phyloP scores from a whole-genome alignment of 768 basidiomycete species.

The Cystoderma amianthinum region DNA sequence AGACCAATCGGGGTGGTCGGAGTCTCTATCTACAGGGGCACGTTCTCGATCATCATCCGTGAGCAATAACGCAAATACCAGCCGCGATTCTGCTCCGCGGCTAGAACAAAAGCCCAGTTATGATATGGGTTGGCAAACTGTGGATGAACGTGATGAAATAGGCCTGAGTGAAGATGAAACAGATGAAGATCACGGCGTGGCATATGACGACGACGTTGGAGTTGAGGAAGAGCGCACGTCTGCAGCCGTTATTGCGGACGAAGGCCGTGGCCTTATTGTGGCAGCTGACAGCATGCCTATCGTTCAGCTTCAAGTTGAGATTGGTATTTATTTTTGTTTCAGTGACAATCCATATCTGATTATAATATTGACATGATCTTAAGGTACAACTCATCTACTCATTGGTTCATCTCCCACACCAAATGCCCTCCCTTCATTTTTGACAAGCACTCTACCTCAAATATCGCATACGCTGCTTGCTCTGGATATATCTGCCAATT shows the following conservation, averaged over 20 bases:
- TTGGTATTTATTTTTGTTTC: conserved; percentile 52
- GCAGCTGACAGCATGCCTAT: conserved; percentile 60
- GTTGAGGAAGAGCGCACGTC: conserved; percentile 67
- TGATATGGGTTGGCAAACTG: conserved; percentile 68
- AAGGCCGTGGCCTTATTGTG: conserved; percentile 80
- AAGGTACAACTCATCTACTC: conserved; percentile 92
- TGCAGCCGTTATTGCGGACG: conserved; percentile 73
- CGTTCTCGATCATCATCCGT: conserved; percentile 70
- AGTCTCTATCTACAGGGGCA: conserved; percentile 52
- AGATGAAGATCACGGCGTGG: conserved; percentile 35
- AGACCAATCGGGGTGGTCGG: conserved; percentile 72
- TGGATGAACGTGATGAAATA: conserved; percentile 66
- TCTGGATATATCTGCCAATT: conserved; percentile 89
- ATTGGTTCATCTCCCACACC: conserved; percentile 78
- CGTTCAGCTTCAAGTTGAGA: conserved; percentile 54
- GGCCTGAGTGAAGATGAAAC: conserved; percentile 53
- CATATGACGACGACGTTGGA: conserved; percentile 41
- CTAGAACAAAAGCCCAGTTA: conserved; percentile 66
- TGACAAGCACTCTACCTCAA: conserved; percentile 62
- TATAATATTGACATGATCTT: conserved; percentile 6
- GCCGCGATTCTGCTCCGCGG: conserved; percentile 37
- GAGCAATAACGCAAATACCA: conserved; percentile 30
- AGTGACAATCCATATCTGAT: conserved; percentile 4
- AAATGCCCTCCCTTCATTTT: conserved; percentile 70
- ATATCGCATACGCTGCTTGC: conserved; percentile 79